phyloP scores from a whole-genome alignment of 2,329 filamentous ascomycete genomes.

The Knufia petricola region DNA sequence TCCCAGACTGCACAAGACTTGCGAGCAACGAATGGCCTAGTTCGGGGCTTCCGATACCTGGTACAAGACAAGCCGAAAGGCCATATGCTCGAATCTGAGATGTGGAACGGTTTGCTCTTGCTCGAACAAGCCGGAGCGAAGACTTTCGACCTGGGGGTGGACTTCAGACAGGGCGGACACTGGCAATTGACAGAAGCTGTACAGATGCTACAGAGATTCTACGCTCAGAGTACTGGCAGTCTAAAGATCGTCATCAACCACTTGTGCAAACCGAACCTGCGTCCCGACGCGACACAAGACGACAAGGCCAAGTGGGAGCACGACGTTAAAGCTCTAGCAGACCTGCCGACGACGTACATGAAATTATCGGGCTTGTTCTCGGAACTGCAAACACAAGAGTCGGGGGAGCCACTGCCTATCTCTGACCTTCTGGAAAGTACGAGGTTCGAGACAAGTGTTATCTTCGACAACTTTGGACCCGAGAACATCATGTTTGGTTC shows the following conservation, averaged over 20 bases:
- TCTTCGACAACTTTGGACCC: constrained; percentile 63
- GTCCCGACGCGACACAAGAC: constrained; percentile 31
- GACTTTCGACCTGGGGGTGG: constrained; percentile 74
- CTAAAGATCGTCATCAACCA: constrained; percentile 69
- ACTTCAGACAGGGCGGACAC: constrained; percentile 65
- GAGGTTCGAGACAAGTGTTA: constrained; percentile 60
- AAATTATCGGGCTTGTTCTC: constrained; percentile 84
- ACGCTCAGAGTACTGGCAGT: constrained; percentile 38
- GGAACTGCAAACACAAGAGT: constrained; percentile 53
- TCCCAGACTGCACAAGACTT: constrained; percentile 29
- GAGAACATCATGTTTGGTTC: constrained; percentile 71
- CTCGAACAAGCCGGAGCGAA: not conserved
- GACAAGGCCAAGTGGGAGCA: constrained; percentile 55
- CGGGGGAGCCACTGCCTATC: constrained; percentile 27
- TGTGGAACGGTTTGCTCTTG: constrained; percentile 55
- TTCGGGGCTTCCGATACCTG: constrained; percentile 75
- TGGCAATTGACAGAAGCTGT: constrained; percentile 63
- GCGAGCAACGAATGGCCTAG: constrained; percentile 34
- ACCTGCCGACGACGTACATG: constrained; percentile 62
- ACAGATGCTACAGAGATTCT: constrained; percentile 60
- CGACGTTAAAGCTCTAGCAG: constrained; percentile 58
- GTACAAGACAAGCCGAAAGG: constrained; percentile 66
- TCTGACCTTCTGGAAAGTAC: constrained; percentile 54
- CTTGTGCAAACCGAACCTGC: constrained; percentile 76
- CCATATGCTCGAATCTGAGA: constrained; percentile 52